These are phyloP conservation scores for Tetrahymena thermophila DNA, from an alignment of 73 alveolate species.

Conservation along the genomic window DNA sequence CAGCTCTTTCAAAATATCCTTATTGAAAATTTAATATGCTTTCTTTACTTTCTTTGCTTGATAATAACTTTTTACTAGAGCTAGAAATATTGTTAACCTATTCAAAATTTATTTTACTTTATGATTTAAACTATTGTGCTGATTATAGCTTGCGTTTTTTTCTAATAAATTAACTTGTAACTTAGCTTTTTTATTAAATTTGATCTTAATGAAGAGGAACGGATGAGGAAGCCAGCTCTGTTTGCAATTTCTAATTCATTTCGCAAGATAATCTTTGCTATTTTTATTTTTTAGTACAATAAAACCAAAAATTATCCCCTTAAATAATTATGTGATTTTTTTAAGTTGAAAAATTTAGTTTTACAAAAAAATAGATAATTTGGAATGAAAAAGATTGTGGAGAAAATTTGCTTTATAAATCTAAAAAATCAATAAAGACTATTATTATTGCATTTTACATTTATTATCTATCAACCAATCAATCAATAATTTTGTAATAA, in stretches of 20 bases:
- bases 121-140: neutral
- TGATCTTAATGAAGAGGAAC: neutral
- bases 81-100: neutral
- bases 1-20: neutral
- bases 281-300: no score
- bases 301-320: neutral
- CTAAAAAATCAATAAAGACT: neutral
- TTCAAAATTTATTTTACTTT: neutral
- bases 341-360: neutral
- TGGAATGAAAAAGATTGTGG: neutral
- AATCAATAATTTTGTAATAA: neutral
- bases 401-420: neutral
- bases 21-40: neutral
- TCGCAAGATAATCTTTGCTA: neutral
- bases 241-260: neutral
- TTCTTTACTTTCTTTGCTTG: neutral
- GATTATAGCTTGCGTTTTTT: neutral
- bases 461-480: neutral
- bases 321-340: neutral
- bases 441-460: neutral
- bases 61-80: neutral
- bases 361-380: neutral
- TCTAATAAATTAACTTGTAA: neutral
- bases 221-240: neutral
- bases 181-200: neutral